Conservation (phyloP, 2,329 filamentous ascomycete genomes). For the Colletotrichum sp. region DNA sequence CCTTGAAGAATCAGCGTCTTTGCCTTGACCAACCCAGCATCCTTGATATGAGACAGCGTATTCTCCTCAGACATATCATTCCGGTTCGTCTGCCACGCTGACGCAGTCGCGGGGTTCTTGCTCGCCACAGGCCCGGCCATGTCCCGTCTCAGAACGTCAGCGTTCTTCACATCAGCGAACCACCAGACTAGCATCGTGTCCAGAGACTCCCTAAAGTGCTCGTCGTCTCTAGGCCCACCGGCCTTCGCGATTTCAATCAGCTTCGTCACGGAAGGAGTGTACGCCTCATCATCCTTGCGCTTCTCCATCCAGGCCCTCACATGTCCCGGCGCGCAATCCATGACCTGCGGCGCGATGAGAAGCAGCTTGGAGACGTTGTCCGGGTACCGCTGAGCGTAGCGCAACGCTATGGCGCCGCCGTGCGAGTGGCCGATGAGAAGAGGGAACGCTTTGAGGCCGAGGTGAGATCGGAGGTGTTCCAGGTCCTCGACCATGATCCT, state of each 20-base stretch:
- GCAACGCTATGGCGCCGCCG: background rate
- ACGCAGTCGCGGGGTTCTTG: background rate
- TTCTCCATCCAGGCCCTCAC: background rate
- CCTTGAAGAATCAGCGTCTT: background rate
- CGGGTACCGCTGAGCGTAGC: background rate
- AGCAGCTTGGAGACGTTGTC: fast-evolving
- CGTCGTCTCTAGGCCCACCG: fast-evolving
- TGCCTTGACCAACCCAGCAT: background rate
- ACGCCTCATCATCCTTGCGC: background rate
- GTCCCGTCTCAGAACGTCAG: background rate
- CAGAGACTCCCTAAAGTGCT: background rate
- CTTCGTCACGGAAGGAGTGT: background rate
- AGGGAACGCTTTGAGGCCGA: background rate
- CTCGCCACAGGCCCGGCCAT: background rate
- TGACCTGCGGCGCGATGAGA: background rate
- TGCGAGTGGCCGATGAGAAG: background rate
- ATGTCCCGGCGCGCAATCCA: background rate
- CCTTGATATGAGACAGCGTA: background rate
- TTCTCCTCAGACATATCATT: background rate
- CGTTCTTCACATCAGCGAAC: background rate
- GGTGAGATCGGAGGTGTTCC: background rate
- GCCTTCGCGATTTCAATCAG: background rate
- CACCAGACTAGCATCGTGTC: background rate
- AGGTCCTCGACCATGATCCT: background rate
- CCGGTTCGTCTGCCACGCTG: background rate